These are phyloP conservation scores for Fusarium sororula DNA, from an alignment of 2,329 filamentous ascomycete genomes.

Conservation along the genomic window DNA sequence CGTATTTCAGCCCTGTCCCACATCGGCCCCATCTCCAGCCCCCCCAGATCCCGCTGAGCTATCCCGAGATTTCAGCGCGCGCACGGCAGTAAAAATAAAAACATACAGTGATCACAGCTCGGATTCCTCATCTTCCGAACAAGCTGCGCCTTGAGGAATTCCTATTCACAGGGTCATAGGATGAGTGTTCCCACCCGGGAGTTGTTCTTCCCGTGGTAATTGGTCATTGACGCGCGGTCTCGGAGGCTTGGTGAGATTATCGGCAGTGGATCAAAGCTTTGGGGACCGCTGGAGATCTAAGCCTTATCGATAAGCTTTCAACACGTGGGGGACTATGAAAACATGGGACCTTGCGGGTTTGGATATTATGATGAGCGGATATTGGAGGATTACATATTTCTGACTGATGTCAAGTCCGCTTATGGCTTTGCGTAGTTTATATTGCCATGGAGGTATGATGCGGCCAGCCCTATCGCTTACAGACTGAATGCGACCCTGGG, in stretches of 20 bases:
- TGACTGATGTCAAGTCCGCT: not conserved
- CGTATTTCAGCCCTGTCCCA: constrained; percentile 23
- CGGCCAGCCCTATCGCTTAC: not conserved
- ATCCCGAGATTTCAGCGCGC: not conserved
- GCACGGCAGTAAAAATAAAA: not conserved
- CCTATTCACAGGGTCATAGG: not conserved
- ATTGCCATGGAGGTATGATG: too few species aligned
- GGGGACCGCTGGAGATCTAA: not conserved
- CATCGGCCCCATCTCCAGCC: not conserved
- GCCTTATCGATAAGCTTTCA: constrained; percentile 26
- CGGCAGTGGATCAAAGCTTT: not conserved
- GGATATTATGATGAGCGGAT: not conserved
- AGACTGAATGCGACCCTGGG: not conserved
- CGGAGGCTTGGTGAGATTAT: constrained; percentile 31
- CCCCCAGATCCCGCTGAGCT: not conserved
- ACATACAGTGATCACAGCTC: not conserved
- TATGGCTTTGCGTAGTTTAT: not conserved
- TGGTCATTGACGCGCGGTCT: constrained; percentile 24
- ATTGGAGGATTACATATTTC: not conserved
- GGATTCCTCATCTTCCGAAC: constrained; percentile 15
- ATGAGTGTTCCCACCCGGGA: not conserved
- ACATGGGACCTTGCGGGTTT: not conserved
- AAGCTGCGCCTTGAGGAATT: not conserved
- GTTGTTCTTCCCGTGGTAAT: not conserved
- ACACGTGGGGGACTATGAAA: not conserved